A percentile compares a stretch with the other conserved stretches of the same genome.
phyloP scores from a whole-genome alignment of 1,284 basidiomycete genomes.

The Ustilago crameri region DNA sequence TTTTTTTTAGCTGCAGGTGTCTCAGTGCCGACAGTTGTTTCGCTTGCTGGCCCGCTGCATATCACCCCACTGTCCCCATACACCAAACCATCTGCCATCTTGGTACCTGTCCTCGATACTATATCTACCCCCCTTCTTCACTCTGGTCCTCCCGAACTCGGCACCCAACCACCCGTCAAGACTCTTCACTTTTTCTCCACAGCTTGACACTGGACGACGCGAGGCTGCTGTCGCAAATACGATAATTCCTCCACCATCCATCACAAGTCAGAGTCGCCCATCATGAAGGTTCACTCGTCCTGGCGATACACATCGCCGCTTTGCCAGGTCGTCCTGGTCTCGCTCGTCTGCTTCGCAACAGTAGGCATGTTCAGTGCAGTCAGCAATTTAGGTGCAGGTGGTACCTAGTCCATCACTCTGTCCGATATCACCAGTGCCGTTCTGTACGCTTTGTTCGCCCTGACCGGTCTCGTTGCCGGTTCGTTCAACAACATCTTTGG shows the following conservation, averaged over 20 bases:
- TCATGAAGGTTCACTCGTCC: conserved; percentile 33
- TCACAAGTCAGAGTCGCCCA: background rate
- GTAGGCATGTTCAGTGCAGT: conserved; percentile 24
- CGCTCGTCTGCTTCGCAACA: conserved; percentile 29
- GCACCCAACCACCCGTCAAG: background rate
- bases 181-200: background rate
- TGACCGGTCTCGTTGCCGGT: conserved; percentile 73
- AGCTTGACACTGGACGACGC: too few species aligned
- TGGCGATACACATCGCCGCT: conserved; percentile 39
- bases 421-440: conserved; percentile 40
- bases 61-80: background rate
- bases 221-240: background rate
- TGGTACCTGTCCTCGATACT: conserved; percentile 8
- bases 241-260: background rate
- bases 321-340: conserved; percentile 34
- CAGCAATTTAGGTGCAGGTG: conserved; percentile 21
- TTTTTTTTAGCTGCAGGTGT: background rate
- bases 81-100: background rate
- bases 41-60: too few species aligned
- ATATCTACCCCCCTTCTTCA: conserved; percentile 15
- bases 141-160: background rate
- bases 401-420: conserved; percentile 34
- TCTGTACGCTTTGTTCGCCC: conserved; percentile 58
- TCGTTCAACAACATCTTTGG: conserved; percentile 76
- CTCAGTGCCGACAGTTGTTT: conserved; percentile 7